A percentile compares a stretch with the other conserved stretches of the same genome.
These are phyloP conservation scores for Aegle marmelos DNA, from an alignment of 345 rosid genomes.

Conservation along the genomic window DNA sequence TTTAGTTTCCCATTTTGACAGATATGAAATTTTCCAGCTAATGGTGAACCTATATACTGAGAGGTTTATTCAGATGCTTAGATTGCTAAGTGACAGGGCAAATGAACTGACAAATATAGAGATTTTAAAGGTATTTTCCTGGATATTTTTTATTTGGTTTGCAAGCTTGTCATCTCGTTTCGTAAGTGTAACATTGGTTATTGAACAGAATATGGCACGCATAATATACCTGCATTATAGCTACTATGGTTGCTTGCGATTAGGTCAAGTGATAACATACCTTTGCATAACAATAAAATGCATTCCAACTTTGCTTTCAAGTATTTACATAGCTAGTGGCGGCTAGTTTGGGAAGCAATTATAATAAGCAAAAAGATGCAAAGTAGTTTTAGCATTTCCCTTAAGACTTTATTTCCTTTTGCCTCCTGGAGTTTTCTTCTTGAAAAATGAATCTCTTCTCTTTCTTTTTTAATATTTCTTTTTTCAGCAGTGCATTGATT, in stretches of 20 bases:
- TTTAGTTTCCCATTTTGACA: slow-evolving; percentile 40
- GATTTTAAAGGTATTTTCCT: slow-evolving; percentile 75
- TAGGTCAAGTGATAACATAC: neutral
- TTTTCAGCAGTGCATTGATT: slow-evolving; percentile 18
- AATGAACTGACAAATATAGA: slow-evolving; percentile 90
- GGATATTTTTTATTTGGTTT: slow-evolving; percentile 2
- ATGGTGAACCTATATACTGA: slow-evolving; percentile 98
- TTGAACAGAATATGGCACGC: neutral
- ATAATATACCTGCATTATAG: neutral
- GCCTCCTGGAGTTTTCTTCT: neutral
- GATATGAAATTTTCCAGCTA: slow-evolving; percentile 99
- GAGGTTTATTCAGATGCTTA: slow-evolving; percentile 99
- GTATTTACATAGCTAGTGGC: neutral
- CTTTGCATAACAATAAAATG: neutral
- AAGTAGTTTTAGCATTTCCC: neutral
- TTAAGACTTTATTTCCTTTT: neutral
- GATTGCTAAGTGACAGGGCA: slow-evolving; percentile 93
- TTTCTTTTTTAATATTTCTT: neutral
- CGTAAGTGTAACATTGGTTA: neutral
- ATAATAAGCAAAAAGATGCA: neutral
- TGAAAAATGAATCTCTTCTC: neutral
- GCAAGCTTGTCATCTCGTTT: slow-evolving; percentile 1
- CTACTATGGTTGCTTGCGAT: neutral
- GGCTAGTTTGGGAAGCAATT: neutral
- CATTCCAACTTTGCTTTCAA: neutral